Base-by-base conservation (phyloP, 2,329 filamentous ascomycete species). In the Penicillium frequentans region DNA sequence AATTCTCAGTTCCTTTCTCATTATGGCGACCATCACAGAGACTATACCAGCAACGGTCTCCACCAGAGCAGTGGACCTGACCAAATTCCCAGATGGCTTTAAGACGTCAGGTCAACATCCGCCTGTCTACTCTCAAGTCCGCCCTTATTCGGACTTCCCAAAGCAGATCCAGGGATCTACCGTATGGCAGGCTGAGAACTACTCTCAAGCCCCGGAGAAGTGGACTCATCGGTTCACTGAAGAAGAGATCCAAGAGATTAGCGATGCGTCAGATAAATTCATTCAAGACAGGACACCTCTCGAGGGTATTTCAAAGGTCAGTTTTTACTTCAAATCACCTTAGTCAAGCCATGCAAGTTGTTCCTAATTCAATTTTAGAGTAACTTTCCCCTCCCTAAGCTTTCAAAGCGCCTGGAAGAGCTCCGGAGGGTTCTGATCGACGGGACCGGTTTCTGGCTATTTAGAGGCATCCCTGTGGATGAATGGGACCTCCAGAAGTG, bases 401-500 rank as follows among this genome's bases (percentile, higher is more conserved):
- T 90, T 50, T 76, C 78, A 7, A 63, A 68, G 2, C 80, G 84
- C 44, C 73, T 90, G 16, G 74, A 71, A 10, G 75, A 80, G 3
- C 79, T 90, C 60, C 80, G 84, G 42, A 79, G 82, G 19, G 87
- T 89, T 57, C 77, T 89, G n/a, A 74, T 95, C 52, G 85, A 95
- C 69, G 91, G 90, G 60, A 93, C 93, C 69, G 91, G 91, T 16
- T 96, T 96, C 76, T 88, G 93, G 59, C 82, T 96, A 14, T 93
- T 95, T 79, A 93, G 92, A 72, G 86, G 88, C 39, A 87, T 96
- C 69, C 91, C 90, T 1, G 89, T 91, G 0, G 68, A 81, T 26
- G 71, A 82, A 73, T 96, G 91, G 91, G 85, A 87, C 1, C 83
- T 85, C 39, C 82, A 84, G 68, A 96, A 95, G 77, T 89, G 86